Evolutionary conservation across 495 filamentous ascomycete species (phyloP).

Genomic region (Trichoderma gamsii): DNA sequence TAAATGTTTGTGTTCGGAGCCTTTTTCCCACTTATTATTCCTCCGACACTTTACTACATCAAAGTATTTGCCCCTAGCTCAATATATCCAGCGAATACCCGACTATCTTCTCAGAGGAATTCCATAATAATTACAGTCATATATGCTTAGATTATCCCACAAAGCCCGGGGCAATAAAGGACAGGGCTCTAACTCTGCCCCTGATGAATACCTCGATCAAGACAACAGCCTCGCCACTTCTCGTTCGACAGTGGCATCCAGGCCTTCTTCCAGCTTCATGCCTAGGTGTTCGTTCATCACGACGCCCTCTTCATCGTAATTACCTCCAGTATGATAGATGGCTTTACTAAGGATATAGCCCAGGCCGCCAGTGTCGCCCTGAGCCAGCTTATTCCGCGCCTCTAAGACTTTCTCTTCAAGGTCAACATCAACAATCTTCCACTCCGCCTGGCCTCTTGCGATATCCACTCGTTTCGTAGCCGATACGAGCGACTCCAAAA

Average conservation of each 20-base stretch:
- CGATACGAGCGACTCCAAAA: not conserved
- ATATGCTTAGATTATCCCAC: no score
- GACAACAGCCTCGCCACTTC: not conserved
- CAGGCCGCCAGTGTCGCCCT: not conserved
- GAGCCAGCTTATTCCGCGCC: constrained; percentile 4
- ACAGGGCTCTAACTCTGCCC: no score
- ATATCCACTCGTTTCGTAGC: not conserved
- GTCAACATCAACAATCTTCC: not conserved
- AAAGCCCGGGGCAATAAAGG: no score
- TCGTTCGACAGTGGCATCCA: not conserved
- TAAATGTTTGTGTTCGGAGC: no score
- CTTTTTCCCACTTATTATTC: no score
- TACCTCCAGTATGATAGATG: not conserved
- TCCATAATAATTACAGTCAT: no score
- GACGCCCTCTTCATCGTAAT: not conserved
- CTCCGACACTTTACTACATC: no score
- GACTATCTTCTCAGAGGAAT: no score
- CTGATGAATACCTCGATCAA: not conserved
- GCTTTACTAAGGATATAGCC: constrained; percentile 2
- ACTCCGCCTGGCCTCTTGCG: not conserved
- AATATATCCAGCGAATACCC: no score
- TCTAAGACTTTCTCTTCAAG: not conserved
- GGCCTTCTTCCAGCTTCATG: not conserved
- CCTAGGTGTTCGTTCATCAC: not conserved
- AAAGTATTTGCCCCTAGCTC: no score